Conservation (phyloP, 1,284 basidiomycete species). For the Golubevia pallescens region DNA sequence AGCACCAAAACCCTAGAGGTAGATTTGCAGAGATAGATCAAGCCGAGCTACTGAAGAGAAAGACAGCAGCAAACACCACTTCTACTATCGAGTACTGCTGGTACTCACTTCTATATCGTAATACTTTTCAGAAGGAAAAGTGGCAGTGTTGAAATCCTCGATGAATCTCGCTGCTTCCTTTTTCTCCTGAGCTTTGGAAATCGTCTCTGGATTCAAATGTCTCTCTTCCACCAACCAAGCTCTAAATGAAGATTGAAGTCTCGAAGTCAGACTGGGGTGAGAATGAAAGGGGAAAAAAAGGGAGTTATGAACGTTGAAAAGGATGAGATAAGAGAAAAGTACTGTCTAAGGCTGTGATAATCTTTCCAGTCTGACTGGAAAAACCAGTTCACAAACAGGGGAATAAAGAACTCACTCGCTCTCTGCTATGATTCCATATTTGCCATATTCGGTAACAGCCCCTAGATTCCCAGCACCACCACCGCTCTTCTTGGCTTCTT, state of each 20-base stretch:
- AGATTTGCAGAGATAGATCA: too few relatives aligned
- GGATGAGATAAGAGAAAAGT: not conserved
- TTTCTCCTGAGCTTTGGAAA: slow-evolving; percentile 10
- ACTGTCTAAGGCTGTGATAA: not conserved
- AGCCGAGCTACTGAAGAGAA: too few relatives aligned
- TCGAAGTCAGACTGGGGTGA: slow-evolving; percentile 8
- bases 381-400: not conserved
- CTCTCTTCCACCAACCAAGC: slow-evolving; percentile 24
- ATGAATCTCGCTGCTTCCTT: slow-evolving; percentile 17
- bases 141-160: slow-evolving; percentile 26
- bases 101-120: slow-evolving; percentile 18
- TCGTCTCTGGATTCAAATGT: slow-evolving; percentile 21
- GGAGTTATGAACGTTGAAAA: not conserved
- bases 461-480: too few relatives aligned
- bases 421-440: slow-evolving; percentile 1
- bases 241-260: slow-evolving; percentile 18
- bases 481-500: not conserved
- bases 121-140: slow-evolving; percentile 18
- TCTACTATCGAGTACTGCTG: too few relatives aligned
- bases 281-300: not conserved
- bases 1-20: too few relatives aligned
- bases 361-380: slow-evolving; percentile 2
- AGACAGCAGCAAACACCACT: too few relatives aligned
- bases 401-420: slow-evolving; percentile 1
- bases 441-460: not conserved